Percentiles rank a stretch among this genome's conserved stretches.
phyloP scores from a whole-genome alignment of 2,329 filamentous ascomycete species.

The Chlorencoelia australis region DNA sequence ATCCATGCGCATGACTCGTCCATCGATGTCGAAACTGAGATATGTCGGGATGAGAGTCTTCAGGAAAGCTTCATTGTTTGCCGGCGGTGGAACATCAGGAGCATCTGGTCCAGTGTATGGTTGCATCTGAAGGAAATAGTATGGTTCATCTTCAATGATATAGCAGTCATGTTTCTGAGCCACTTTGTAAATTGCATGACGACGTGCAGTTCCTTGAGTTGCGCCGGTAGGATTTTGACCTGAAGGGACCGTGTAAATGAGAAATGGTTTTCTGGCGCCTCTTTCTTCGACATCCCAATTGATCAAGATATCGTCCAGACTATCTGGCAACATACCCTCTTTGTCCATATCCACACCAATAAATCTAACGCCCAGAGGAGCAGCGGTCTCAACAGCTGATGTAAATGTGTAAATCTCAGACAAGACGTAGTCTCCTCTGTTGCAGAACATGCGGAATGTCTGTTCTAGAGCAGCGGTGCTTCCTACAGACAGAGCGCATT shows the following conservation, averaged over 20 bases:
- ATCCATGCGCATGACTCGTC: constrained; percentile 81
- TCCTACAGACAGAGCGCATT: constrained; percentile 71
- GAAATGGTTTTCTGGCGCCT: constrained; percentile 51
- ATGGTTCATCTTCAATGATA: constrained; percentile 66
- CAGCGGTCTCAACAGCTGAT: constrained; percentile 56
- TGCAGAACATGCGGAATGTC: constrained; percentile 70
- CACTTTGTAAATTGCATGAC: constrained; percentile 53
- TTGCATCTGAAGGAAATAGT: constrained; percentile 63
- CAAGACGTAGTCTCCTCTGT: constrained; percentile 65
- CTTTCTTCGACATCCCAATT: constrained; percentile 52
- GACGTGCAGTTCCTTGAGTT: constrained; percentile 49
- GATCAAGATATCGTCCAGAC: constrained; percentile 51
- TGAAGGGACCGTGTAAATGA: constrained; percentile 63
- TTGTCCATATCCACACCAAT: constrained; percentile 55
- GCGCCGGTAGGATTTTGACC: constrained; percentile 70
- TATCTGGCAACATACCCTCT: constrained; percentile 51
- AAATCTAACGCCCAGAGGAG: constrained; percentile 51
- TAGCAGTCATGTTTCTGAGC: constrained; percentile 62
- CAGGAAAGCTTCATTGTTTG: constrained; percentile 63
- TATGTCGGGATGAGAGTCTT: constrained; percentile 62
- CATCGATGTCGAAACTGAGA: constrained; percentile 73
- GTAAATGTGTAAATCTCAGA: constrained; percentile 88
- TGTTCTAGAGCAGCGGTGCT: constrained; percentile 82
- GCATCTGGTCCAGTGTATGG: constrained; percentile 34
- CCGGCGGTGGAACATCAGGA: constrained; percentile 33